phyloP scores from a whole-genome alignment of 2,329 filamentous ascomycete genomes.

The Aspergillus novoparasiticus region DNA sequence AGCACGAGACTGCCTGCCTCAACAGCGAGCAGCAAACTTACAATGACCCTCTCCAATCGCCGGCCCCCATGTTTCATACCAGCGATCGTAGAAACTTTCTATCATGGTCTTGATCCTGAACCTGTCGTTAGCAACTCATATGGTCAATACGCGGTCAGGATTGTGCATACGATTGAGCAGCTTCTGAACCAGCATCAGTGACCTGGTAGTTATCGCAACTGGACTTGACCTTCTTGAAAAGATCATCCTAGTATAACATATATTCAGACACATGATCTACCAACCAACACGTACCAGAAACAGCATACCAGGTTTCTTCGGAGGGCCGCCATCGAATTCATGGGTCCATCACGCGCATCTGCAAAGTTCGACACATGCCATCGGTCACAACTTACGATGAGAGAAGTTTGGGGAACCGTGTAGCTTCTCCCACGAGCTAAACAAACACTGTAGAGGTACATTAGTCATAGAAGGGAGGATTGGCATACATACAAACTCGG shows the following conservation, averaged over 20 bases:
- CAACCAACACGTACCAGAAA: background rate
- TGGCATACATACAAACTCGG: background rate
- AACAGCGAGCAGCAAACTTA: constrained; percentile 29
- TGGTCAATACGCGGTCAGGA: background rate
- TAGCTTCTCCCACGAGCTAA: constrained; percentile 70
- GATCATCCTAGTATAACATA: constrained; percentile 30
- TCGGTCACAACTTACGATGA: constrained; percentile 67
- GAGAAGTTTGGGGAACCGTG: constrained; percentile 66
- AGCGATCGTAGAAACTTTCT: constrained; percentile 66
- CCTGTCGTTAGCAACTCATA: constrained; percentile 8
- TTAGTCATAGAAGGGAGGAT: background rate
- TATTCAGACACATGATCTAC: background rate
- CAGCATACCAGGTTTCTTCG: constrained; percentile 63
- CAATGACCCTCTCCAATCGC: constrained; percentile 58
- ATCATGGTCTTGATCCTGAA: constrained; percentile 59
- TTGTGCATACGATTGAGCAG: constrained; percentile 34
- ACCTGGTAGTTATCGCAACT: constrained; percentile 40
- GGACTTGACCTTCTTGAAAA: constrained; percentile 37
- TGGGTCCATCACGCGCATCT: constrained; percentile 69
- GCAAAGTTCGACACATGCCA: constrained; percentile 68
- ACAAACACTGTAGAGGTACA: constrained; percentile 55
- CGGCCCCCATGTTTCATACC: constrained; percentile 65
- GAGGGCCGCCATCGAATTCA: constrained; percentile 71
- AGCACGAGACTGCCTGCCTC: background rate
- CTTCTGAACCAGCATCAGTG: constrained; percentile 34